A percentile compares a stretch with the other conserved stretches of the same genome.
Evolutionary conservation across 179 eudicot species (phyloP).

Genomic region (Carnegiea gigantea): DNA sequence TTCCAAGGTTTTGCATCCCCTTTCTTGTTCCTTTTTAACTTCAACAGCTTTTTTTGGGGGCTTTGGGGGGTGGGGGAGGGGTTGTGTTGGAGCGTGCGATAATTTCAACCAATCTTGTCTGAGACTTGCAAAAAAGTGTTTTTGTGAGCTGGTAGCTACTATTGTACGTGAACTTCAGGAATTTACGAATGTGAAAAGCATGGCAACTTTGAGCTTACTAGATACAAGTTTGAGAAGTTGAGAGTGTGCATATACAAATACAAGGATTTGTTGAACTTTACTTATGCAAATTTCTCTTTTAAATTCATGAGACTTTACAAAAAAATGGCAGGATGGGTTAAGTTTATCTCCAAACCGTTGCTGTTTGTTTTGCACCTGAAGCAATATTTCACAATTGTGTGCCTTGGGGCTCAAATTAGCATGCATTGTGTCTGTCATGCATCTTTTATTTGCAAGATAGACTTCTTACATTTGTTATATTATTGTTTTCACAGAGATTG

Average conservation of each 20-base stretch:
- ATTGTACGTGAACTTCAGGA: slow-evolving; percentile 73
- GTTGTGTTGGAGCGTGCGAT: neutral
- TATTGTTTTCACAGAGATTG: too few species aligned
- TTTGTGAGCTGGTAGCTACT: slow-evolving; percentile 89
- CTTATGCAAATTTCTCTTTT: slow-evolving; percentile 83
- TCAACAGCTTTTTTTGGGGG: neutral
- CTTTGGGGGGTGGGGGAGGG: neutral
- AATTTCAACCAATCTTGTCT: neutral
- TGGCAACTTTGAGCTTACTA: too few species aligned
- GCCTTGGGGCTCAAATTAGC: too few species aligned
- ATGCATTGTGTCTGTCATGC: too few species aligned
- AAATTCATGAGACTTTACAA: slow-evolving; percentile 81
- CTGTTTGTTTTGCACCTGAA: neutral
- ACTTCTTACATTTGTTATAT: too few species aligned
- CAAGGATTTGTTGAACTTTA: slow-evolving; percentile 59
- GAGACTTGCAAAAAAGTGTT: slow-evolving; percentile 50
- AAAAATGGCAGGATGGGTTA: slow-evolving; percentile 84
- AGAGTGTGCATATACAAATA: too few species aligned
- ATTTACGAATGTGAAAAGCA: too few species aligned
- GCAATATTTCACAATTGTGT: neutral
- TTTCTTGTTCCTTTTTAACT: neutral
- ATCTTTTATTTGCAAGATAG: too few species aligned
- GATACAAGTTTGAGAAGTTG: too few species aligned
- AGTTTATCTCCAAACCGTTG: slow-evolving; percentile 26
- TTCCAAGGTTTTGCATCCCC: neutral